phyloP scores from a whole-genome alignment of 2,329 filamentous ascomycete species.

The Botrytis sinoallii region DNA sequence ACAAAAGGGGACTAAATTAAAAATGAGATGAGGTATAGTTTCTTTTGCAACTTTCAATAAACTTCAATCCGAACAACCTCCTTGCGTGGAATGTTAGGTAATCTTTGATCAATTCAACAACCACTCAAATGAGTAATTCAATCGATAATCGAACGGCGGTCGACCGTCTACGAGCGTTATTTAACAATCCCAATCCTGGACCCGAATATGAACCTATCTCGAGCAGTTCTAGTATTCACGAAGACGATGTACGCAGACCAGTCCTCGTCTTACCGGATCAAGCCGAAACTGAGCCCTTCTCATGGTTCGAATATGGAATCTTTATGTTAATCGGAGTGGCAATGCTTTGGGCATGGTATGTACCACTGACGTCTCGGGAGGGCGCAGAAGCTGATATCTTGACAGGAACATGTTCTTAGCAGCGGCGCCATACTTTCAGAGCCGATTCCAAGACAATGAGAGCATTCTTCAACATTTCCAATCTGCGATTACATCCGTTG shows the following conservation, averaged over 20 bases:
- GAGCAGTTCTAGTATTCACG: slow-evolving; percentile 18
- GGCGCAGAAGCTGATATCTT: slow-evolving; percentile 15
- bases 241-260: slow-evolving; percentile 20
- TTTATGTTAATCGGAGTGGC: slow-evolving; percentile 84
- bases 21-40: slow-evolving; percentile 4
- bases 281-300: slow-evolving; percentile 55
- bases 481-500: slow-evolving; percentile 81
- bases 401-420: slow-evolving; percentile 96
- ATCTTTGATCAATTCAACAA: background rate
- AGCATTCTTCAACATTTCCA: slow-evolving; percentile 83
- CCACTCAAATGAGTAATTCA: slow-evolving; percentile 5
- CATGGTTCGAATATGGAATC: slow-evolving; percentile 80
- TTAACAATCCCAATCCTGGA: slow-evolving; percentile 26
- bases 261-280: slow-evolving; percentile 24
- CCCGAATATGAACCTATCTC: slow-evolving; percentile 33
- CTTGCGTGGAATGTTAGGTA: slow-evolving; percentile 8
- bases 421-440: slow-evolving; percentile 87
- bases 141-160: slow-evolving; percentile 24
- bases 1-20: background rate
- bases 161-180: slow-evolving; percentile 30
- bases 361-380: slow-evolving; percentile 20
- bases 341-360: slow-evolving; percentile 97
- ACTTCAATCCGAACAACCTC: slow-evolving; percentile 5
- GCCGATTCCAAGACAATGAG: slow-evolving; percentile 67
- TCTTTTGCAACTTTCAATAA: background rate